These are phyloP conservation scores for Dichomitus squalens DNA, from an alignment of 1,284 basidiomycete genomes.

Conservation along the genomic window DNA sequence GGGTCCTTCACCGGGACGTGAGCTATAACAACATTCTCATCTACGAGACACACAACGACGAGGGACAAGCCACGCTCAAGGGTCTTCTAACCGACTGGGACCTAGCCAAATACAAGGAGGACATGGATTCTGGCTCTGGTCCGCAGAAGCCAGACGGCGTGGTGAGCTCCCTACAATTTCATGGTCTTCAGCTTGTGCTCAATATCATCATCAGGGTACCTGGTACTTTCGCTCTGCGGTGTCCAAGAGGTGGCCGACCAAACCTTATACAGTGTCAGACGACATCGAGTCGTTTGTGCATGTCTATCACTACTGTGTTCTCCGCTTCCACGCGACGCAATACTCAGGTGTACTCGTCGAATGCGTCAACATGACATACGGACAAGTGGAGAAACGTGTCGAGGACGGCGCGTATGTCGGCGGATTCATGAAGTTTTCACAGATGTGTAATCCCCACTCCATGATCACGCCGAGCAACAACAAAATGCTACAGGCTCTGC, in stretches of 20 bases:
- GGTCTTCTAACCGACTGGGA: constrained; percentile 25
- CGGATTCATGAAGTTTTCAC: neutral
- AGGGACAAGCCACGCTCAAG: neutral
- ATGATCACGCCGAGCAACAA: neutral
- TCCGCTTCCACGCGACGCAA: constrained; percentile 2
- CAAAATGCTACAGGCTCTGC: neutral
- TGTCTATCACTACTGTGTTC: constrained; percentile 1
- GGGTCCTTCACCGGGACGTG: constrained; percentile 22
- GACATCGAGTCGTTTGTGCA: constrained; percentile 22
- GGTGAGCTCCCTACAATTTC: neutral
- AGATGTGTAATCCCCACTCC: neutral
- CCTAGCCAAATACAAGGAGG: constrained; percentile 4
- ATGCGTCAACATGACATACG: neutral
- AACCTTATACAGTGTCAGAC: constrained; percentile 14
- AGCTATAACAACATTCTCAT: constrained; percentile 21
- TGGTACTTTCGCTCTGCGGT: constrained; percentile 19
- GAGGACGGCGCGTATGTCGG: neutral
- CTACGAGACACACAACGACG: neutral
- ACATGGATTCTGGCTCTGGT: neutral
- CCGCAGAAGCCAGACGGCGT: neutral
- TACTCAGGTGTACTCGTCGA: neutral
- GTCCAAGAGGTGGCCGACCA: constrained; percentile 6
- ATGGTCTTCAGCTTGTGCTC: too few relatives aligned
- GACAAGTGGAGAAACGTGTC: neutral
- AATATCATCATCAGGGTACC: constrained; percentile 10